Base-by-base conservation (phyloP, 306 rosid genomes). In the Biancaea sappan region DNA sequence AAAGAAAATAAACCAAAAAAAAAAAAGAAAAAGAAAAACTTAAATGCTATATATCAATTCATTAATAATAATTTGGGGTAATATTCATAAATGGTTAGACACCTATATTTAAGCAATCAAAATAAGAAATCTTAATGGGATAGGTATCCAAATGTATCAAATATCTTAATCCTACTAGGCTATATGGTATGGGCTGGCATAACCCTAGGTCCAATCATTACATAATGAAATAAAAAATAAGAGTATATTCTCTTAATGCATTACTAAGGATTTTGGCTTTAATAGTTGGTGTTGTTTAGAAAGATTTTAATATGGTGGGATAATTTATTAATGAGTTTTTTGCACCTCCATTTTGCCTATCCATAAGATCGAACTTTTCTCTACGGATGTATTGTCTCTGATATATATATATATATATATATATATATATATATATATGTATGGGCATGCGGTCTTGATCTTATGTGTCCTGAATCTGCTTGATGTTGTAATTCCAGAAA, bases 401-500 rank as follows among this genome's bases (percentile, higher is more conserved):
- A 19, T 71, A 18, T n/a, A n/a, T n/a, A n/a, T n/a, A 37, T 37
- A n/a, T 64, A 29, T n/a, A 26, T 67, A 35, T n/a, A 22, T 61
- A 19, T 73, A 41, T 35, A 5, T 35, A 4, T 35, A 62, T 38
- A 13, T 61, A 26, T 10, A n/a, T 5, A 40, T 48, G 48, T 65
- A 46, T 28, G 28, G 56, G 4, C 31, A 5, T 66, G n/a, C n/a
- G 35, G 43, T 52, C 46, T 74, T 72, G 69, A 77, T 75, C 76
- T 78, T 24, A n/a, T 72, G 14, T 10, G 25, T 69, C 48, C 52
- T 71, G 40, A 35, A 19, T 69, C 73, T 82, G 66, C 71, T 81
- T 83, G 79, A 71, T 48, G 8, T 79, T 77, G 72, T 57, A 73
- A 54, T 67, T 82, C 71, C 90, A 95, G 99, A 95, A 90, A 86